phyloP scores from a whole-genome alignment of 2,329 filamentous ascomycete species.

The Thielaviopsis euricoi region DNA sequence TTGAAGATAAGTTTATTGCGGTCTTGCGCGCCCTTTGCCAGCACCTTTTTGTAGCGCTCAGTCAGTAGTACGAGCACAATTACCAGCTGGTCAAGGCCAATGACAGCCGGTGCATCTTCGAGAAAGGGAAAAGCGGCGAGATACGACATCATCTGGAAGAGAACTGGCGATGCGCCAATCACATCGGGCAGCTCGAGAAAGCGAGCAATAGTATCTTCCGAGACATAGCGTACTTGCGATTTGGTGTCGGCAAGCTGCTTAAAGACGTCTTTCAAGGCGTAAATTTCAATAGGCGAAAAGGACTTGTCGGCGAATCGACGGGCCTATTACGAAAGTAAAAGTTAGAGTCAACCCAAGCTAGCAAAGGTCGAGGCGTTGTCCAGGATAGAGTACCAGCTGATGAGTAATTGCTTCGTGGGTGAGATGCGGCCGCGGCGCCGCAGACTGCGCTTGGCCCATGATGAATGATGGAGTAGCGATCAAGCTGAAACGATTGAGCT shows the following conservation, averaged over 20 bases:
- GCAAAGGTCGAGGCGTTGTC: background rate
- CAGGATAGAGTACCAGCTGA: background rate
- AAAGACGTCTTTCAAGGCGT: constrained; percentile 60
- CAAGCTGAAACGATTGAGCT: background rate
- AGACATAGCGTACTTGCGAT: constrained; percentile 46
- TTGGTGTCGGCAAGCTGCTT: constrained; percentile 49
- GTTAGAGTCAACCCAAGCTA: background rate
- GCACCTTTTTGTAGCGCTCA: constrained; percentile 47
- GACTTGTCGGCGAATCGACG: constrained; percentile 50
- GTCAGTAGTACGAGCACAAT: constrained; percentile 60
- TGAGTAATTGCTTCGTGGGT: background rate
- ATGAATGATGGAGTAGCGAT: background rate
- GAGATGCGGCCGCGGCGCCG: background rate
- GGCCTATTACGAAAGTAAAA: constrained; percentile 25
- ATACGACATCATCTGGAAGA: constrained; percentile 57
- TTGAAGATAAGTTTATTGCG: constrained; percentile 51
- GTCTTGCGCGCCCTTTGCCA: constrained; percentile 40
- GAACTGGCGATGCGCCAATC: constrained; percentile 46
- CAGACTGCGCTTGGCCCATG: background rate
- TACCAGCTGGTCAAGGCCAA: constrained; percentile 53
- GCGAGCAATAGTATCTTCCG: constrained; percentile 51
- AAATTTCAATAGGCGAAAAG: constrained; percentile 55
- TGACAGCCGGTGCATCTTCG: constrained; percentile 49
- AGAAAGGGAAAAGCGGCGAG: constrained; percentile 60
- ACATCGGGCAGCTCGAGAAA: constrained; percentile 61